phyloP scores from a whole-genome alignment of 306 rosid genomes.

The Cicer chorassanicum region DNA sequence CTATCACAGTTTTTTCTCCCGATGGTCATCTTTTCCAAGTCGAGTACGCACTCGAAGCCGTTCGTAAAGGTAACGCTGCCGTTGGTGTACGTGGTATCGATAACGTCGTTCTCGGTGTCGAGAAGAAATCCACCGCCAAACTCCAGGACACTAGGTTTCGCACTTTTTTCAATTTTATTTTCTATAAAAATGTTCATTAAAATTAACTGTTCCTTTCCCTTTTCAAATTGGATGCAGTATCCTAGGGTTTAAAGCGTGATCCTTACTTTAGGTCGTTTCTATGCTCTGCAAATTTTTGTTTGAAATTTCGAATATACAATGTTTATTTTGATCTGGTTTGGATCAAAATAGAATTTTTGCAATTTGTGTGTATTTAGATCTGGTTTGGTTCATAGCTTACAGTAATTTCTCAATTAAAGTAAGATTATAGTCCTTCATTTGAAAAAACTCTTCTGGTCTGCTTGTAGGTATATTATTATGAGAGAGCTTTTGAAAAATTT shows the following conservation, averaged over 20 bases:
- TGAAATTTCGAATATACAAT: no score
- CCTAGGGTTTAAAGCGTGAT: background rate
- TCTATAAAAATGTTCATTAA: background rate
- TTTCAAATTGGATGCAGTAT: background rate
- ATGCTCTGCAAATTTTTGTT: background rate
- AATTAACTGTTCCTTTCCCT: background rate
- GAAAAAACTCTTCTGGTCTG: background rate
- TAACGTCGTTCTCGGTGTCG: constrained; percentile 95
- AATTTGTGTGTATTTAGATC: no score
- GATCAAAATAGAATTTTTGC: no score
- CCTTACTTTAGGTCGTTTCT: background rate
- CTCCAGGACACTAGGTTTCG: constrained; percentile 92
- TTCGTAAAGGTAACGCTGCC: constrained; percentile 99
- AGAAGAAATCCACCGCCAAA: constrained; percentile 92
- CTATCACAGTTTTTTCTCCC: constrained; percentile 95
- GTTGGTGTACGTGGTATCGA: constrained; percentile 99
- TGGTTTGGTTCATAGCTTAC: no score
- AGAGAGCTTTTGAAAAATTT: background rate
- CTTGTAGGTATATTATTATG: background rate
- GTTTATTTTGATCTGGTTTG: no score
- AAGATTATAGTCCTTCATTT: no score
- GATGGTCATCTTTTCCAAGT: constrained; percentile 98
- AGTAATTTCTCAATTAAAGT: no score
- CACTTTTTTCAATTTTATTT: background rate
- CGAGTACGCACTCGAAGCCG: constrained; percentile 97